A percentile compares a stretch with the other conserved stretches of the same genome.
Evolutionary conservation across 1,284 basidiomycete species (phyloP).

Genomic region (Ceratobasidium sp.): DNA sequence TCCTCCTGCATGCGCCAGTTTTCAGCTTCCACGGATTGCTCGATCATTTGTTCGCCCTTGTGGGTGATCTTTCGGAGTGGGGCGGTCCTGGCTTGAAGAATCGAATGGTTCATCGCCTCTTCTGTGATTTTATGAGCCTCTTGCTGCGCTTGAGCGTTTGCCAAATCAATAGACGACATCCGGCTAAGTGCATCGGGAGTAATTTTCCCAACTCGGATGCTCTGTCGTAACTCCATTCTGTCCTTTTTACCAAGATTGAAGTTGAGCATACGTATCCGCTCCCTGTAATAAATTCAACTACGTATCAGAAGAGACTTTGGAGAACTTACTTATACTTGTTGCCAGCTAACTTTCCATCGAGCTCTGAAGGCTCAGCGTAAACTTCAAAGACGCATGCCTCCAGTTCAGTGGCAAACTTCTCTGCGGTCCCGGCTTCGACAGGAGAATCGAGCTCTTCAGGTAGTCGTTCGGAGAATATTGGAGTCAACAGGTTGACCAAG

Average conservation of each 20-base stretch:
- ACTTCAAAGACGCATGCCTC: conserved; percentile 73
- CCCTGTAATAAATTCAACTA: conserved; percentile 55
- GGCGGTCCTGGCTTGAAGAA: conserved; percentile 68
- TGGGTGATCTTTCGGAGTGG: conserved; percentile 86
- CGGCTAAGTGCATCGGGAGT: conserved; percentile 72
- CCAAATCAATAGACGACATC: conserved; percentile 85
- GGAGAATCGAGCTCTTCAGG: conserved; percentile 33
- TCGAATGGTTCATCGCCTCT: conserved; percentile 80
- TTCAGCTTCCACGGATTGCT: conserved; percentile 63
- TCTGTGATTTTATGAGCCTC: conserved; percentile 79
- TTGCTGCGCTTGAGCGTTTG: conserved; percentile 80
- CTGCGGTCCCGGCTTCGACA: conserved; percentile 38
- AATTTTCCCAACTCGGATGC: conserved; percentile 70
- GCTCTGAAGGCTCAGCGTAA: conserved; percentile 77
- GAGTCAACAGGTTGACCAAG: conserved; percentile 21
- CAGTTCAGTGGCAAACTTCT: conserved; percentile 65
- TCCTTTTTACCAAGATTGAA: conserved; percentile 81
- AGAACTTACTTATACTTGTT: conserved; percentile 77
- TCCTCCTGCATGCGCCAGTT: conserved; percentile 40
- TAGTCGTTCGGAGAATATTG: conserved; percentile 32
- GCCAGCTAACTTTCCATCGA: conserved; percentile 67
- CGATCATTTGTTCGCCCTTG: conserved; percentile 87
- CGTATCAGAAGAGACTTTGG: neutral
- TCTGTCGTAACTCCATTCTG: conserved; percentile 72
- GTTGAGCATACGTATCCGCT: conserved; percentile 80